Conservation (phyloP, 2,329 filamentous ascomycete genomes). For the Achaetomium macrosporum region DNA sequence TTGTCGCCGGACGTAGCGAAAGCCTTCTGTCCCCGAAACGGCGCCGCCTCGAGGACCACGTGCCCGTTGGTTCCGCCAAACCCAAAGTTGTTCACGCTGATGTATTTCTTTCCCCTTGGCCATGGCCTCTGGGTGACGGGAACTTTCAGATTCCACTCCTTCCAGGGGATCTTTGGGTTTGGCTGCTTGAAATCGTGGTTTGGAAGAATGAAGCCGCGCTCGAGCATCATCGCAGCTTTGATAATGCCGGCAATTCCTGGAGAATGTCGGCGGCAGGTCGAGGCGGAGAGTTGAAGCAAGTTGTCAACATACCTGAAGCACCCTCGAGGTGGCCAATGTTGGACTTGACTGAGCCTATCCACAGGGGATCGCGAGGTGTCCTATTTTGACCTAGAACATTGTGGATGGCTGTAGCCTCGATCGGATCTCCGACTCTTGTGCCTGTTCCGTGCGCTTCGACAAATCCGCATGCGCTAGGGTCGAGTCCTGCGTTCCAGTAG, state of each 20-base stretch:
- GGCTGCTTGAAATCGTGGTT: constrained; percentile 28
- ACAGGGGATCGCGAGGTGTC: not conserved
- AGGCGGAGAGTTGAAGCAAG: too few relatives aligned
- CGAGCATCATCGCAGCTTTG: constrained; percentile 37
- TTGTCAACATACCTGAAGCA: not conserved
- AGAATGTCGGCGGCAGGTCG: too few relatives aligned
- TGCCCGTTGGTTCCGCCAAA: constrained; percentile 39
- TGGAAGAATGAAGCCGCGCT: constrained; percentile 41
- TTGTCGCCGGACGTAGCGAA: not conserved
- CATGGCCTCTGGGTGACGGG: constrained; percentile 36
- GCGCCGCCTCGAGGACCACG: constrained; percentile 32
- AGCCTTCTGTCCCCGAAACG: constrained; percentile 11
- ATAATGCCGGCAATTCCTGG: constrained; percentile 15
- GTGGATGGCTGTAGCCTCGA: constrained; percentile 3
- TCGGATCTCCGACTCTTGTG: constrained; percentile 5
- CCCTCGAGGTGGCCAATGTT: constrained; percentile 1
- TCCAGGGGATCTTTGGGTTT: constrained; percentile 41
- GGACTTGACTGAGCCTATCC: not conserved
- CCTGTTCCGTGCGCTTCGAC: constrained; percentile 33
- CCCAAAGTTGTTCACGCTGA: constrained; percentile 43
- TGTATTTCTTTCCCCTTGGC: constrained; percentile 39
- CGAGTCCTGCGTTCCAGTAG: constrained; percentile 4
- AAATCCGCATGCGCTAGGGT: constrained; percentile 1
- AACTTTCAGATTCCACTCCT: constrained; percentile 41
- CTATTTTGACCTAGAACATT: not conserved